These are phyloP conservation scores for Cryptococcus sp. DNA, from an alignment of 1,284 basidiomycete genomes.

Conservation along the genomic window DNA sequence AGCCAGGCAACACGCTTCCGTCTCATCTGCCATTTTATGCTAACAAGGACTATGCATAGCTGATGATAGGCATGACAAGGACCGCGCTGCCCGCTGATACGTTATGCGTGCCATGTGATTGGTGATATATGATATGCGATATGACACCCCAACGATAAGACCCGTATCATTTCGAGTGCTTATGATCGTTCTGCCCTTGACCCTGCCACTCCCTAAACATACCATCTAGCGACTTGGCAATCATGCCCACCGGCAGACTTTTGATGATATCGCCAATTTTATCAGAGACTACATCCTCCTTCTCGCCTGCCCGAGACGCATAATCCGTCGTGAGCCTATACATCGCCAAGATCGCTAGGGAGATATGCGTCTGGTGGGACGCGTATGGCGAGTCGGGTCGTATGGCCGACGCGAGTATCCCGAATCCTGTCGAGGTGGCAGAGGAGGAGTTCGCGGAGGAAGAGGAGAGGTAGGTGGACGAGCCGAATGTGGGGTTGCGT, in stretches of 20 bases:
- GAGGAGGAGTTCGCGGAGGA: constrained; percentile 27
- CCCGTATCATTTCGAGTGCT: no score
- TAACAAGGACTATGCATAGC: no score
- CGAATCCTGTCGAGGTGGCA: constrained; percentile 51
- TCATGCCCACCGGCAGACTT: constrained; percentile 76
- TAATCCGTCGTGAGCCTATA: constrained; percentile 81
- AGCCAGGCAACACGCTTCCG: no score
- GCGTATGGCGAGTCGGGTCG: constrained; percentile 74
- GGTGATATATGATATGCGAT: no score
- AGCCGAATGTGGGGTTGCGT: constrained; percentile 68
- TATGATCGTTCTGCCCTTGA: no score
- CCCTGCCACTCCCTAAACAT: constrained; percentile 82
- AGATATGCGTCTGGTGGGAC: constrained; percentile 87
- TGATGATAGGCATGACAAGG: no score
- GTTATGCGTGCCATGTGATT: no score
- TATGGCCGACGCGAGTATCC: constrained; percentile 61
- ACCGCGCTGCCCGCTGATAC: no score
- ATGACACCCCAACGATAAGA: no score
- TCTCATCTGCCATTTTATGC: no score
- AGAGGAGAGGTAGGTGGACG: constrained; percentile 59
- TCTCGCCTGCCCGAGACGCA: constrained; percentile 69
- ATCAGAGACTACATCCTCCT: constrained; percentile 70
- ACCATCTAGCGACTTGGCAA: constrained; percentile 85
- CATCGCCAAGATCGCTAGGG: constrained; percentile 84
- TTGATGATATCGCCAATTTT: constrained; percentile 85